Base-by-base conservation (phyloP, 2,329 filamentous ascomycete genomes). In the Dryadomyces sulphureus region DNA sequence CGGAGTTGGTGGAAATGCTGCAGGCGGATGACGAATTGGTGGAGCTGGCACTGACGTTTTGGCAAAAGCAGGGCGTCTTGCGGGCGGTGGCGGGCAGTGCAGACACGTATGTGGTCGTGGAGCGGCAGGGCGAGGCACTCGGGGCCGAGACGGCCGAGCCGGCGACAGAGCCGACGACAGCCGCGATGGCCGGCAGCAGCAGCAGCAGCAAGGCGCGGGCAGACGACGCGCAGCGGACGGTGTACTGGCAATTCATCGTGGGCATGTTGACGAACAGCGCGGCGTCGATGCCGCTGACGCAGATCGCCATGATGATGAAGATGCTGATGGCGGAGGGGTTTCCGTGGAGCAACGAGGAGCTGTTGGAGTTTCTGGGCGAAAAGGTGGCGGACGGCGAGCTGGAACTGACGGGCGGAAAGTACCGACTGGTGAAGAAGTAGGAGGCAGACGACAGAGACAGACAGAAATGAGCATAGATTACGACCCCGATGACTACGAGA, bases 251-350 rank as follows among this genome's bases (percentile, higher is more conserved):
- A 56, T 96, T 94, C 60, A 88, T 98, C 48, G 70, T 88, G 47
- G 87, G 86, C 44, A 96, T 98, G 92, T 67, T 98, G 62, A 95
- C 87, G 50, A 95, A 95, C 61, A 83, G 87, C 55, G 82, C 82
- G 17, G 77, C 73, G 17, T 64, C 82, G 24, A 92, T 95, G 84
- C 81, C 84, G 43, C 66, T 89, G 49, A 71, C 71, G 46, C 77
- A 88, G 59, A 93, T 98, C 53, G 73, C 79, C 8, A 94, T 89
- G 81, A 95, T 96, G 86, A 73, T 98, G 71, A 87, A 86, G 64
- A 90, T 96, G 73, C 74, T 90, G 48, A 79, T 95, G 45, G 77
- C 84, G 0, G 87, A 87, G 12, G 89, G 88, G 2, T 95, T 94
- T 59, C 77, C 85, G 0, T 94, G 87, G 73, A 86, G 82, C 50